Evolutionary conservation across 805 yeast species (phyloP), one percentile per base, ranked within the genome.

Genomic region (Yarrowia sp.): DNA sequence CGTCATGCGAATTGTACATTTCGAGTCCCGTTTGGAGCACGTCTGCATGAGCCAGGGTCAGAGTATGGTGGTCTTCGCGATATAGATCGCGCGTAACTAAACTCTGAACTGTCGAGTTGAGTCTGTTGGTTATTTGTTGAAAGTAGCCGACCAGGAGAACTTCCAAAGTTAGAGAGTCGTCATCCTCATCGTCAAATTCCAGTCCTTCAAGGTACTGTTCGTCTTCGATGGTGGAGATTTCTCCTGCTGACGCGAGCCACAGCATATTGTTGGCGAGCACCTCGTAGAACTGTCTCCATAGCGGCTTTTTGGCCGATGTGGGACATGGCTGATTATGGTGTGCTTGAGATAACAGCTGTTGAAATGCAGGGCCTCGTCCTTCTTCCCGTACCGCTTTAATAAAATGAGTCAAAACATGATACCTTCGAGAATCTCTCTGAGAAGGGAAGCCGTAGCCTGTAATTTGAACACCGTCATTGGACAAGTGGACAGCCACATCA

Each of bases 191-290:
- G 38, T 61, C 66, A 39, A 61, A 61, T 38, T 61, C 55, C 36
- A 61, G 40, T 6, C 66, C 66, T 30, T 61, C 66, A 9, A 46
- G 17, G 12, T 61, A 46, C 46, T 61, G 66, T 24, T 61, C 66
- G 15, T 61, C 66, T 38, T 61, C 66, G 30, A 61, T 61, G 13
- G 66, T 39, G 30, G 66, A 44, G 12, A 61, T 61, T 15, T 61
- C 66, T 9, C 66, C 66, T 15, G 66, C 66, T 9, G 66, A 46
- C 9, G 66, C 66, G 15, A 46, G 46, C 66, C 66, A 61, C 36
- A 61, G 66, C 55, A 61, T 34, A 15, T 46, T 61, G 30, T 61
- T 61, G 8, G 66, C 66, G 6, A 61, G 38, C 19, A 61, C 66
- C 39, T 61, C 66, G 55, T 61, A 61, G 15, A 61, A 46, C 43